phyloP scores from a whole-genome alignment of 2,329 filamentous ascomycete genomes.

The Aspergillus uvarum region DNA sequence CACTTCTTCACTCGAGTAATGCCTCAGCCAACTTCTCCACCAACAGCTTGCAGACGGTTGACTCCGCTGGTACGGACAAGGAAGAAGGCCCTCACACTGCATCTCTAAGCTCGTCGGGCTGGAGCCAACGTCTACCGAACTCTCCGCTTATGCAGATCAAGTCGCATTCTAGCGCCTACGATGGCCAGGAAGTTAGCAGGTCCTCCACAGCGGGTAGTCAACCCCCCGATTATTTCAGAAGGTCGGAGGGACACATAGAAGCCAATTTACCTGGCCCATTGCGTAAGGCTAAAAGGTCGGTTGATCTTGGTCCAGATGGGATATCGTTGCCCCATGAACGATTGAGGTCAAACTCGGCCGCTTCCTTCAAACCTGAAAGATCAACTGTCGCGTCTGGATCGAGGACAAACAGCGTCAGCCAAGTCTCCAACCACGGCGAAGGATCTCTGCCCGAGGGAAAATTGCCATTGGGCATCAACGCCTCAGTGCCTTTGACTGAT shows the following conservation, averaged over 20 bases:
- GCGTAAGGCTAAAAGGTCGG: conserved; percentile 26
- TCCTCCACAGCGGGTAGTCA: conserved; percentile 21
- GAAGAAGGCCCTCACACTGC: conserved; percentile 31
- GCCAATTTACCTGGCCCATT: conserved; percentile 22
- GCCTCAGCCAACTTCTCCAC: conserved; percentile 33
- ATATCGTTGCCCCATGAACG: conserved; percentile 34
- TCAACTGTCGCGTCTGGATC: conserved; percentile 26
- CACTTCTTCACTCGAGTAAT: conserved; percentile 29
- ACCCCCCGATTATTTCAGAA: conserved; percentile 25
- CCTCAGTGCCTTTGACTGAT: conserved; percentile 32
- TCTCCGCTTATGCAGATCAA: conserved; percentile 38
- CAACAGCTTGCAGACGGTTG: conserved; percentile 31
- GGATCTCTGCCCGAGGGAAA: conserved; percentile 29
- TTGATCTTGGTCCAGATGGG: conserved; percentile 26
- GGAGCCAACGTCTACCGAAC: conserved; percentile 29
- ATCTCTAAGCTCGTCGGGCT: conserved; percentile 32
- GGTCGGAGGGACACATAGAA: conserved; percentile 32
- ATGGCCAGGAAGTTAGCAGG: conserved; percentile 26
- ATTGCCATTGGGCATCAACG: conserved; percentile 27
- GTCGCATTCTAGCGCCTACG: conserved; percentile 27
- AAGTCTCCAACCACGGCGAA: conserved; percentile 28
- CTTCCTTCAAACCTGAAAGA: conserved; percentile 31
- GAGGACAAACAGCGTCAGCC: conserved; percentile 31
- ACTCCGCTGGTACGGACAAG: conserved; percentile 29
- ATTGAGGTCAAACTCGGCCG: conserved; percentile 31